Evolutionary conservation across 164 flowering plant species (phyloP), one percentile per base, ranked within the genome.

Genomic region (Piper longum): DNA sequence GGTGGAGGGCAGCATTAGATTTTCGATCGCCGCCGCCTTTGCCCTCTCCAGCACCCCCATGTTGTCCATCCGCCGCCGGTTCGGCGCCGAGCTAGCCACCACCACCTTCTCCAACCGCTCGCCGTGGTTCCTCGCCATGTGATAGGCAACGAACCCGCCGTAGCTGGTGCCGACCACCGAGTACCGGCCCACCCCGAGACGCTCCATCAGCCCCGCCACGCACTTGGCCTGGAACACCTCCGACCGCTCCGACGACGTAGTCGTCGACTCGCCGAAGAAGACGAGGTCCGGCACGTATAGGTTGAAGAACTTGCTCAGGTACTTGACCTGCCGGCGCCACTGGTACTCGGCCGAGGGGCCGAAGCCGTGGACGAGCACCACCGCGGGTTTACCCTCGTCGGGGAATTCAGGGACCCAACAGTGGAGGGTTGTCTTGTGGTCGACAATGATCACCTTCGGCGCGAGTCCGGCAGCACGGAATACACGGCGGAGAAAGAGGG

Each of bases 21-120:
- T 77, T 57, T 77, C 77, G 7, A 83, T 58, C 14, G 48, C 61
- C 52, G 73, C 77, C 41, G 69, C 70, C 7, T 72, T 72, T 0
- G 85, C 91, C 60, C 75, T 79, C 65, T 78, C 65, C 66, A 78
- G 1, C 66, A 87, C 43, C 65, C 66, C 76, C 17, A 18, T 75
- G 56, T 64, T 72, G 64, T 85, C 87, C 13, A 67, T 54, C 69
- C 43, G 60, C 44, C 62, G 69, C 83, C 65, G 74, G 54, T 80
- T 82, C 12, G 86, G 76, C 6, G 79, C 96, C 0, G 95, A 81
- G 72, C 95, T 83, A 3, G 87, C 85, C 1, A 91, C 76, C 67
- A 88, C 83, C 63, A 88, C 88, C 69, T 73, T 83, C 69, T 83
- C 90, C 57, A 88, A 81, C 54, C 74, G 69, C 60, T 87, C 95